phyloP scores from a whole-genome alignment of 2,329 filamentous ascomycete genomes.

The Balansia obtecta region DNA sequence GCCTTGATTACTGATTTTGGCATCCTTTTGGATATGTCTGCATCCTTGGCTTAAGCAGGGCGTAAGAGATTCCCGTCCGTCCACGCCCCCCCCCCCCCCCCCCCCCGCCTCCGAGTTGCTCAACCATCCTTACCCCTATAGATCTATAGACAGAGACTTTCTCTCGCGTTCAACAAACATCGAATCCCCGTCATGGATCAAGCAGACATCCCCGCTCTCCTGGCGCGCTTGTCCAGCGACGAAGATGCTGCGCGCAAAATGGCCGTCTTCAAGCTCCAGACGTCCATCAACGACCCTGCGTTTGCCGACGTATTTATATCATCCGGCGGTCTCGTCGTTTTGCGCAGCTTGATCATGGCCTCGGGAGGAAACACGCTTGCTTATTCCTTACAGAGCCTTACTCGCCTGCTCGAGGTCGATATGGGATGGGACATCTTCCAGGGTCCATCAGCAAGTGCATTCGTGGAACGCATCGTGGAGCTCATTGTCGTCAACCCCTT shows the following conservation, averaged over 20 bases:
- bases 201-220: conserved; percentile 52
- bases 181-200: conserved; percentile 40
- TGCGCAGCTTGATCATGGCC: conserved; percentile 73
- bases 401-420: conserved; percentile 81
- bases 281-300: conserved; percentile 85
- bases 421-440: conserved; percentile 93
- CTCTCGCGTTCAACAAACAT: neutral
- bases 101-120: neutral
- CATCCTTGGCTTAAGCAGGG: too few species aligned
- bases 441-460: conserved; percentile 45
- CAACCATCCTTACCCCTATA: neutral
- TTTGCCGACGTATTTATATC: conserved; percentile 96
- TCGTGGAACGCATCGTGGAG: conserved; percentile 71
- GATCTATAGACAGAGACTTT: neutral
- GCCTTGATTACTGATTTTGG: too few species aligned
- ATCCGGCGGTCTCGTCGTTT: conserved; percentile 68
- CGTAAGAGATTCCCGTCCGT: too few species aligned
- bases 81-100: too few species aligned
- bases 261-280: conserved; percentile 97
- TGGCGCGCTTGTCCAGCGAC: conserved; percentile 51
- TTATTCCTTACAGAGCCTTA: conserved; percentile 84
- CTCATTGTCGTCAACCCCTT: conserved; percentile 89
- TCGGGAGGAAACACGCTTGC: conserved; percentile 89
- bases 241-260: conserved; percentile 94
- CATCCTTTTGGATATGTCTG: too few species aligned